Evolutionary conservation across 495 filamentous ascomycete species (phyloP), one percentile per base, ranked within the genome.

Genomic region (Cercophora sp.): DNA sequence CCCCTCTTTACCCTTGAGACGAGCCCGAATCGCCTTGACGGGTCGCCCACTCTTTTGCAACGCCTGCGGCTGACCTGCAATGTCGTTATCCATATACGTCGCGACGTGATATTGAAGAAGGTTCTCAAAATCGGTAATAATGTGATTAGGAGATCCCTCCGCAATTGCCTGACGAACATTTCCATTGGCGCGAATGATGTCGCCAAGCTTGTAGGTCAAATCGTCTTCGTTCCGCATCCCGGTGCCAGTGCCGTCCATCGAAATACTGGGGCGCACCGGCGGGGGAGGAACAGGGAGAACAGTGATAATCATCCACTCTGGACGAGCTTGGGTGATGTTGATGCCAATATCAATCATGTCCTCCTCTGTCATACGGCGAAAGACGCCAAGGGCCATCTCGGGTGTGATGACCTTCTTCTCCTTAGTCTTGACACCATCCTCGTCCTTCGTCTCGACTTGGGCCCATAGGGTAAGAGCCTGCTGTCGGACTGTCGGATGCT

Each of bases 21-120:
- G 90, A 54, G 88, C 91, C 45, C 93, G 89, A 58, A 99, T 91
- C 20, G 91, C 87, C 74, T 99, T 99, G 54, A 99, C 87, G 0
- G 93, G 91, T 56, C 93, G 79, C 32, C 95, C 95, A 32, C 88
- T 92, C 70, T 99, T 99, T 63, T 97, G 94, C 66, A 97, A 74
- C 4, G 93, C 94, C 66, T 94, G 92, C 0, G 93, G 93, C 55
- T 93, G 87, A 40, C 92, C 92, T 49, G 94, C 93, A 67, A 96
- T 96, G 63, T 97, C 91, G 61, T 99, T 99, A 64, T 97, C 93
- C 93, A 99, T 99, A 71, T 96, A 92, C 5, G 93, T 99, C 8
- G 93, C 93, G 37, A 97, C 91, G 62, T 99, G 93, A 66, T 93
- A 99, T 59, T 99, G 93, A n/a, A 99, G 72, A 6, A 99, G 73